Conservation (phyloP, 169 alveolate species). For the Plasmodium malariae region DNA sequence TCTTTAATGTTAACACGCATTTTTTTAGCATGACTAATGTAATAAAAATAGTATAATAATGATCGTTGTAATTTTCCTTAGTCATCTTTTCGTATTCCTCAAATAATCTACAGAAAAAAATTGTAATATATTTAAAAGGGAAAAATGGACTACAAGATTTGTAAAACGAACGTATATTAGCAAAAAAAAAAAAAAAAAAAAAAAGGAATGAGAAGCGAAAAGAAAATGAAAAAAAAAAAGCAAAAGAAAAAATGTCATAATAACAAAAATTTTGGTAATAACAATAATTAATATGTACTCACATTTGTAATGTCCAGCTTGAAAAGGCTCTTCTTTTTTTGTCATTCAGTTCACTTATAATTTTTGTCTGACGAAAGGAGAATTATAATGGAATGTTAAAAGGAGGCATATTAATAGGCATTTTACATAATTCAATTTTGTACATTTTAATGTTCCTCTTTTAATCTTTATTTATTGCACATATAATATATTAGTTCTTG, state of each 20-base stretch:
- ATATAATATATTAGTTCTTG: no score
- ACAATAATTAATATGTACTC: no score
- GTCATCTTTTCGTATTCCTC: conserved; percentile 75
- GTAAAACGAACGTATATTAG: neutral
- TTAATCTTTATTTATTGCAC: no score
- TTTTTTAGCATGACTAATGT: conserved; percentile 66
- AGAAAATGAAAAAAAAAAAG: neutral
- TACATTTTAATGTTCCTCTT: no score
- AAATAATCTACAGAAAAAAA: conserved; percentile 35
- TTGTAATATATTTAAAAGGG: neutral
- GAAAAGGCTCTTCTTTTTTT: conserved; percentile 70
- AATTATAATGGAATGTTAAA: no score
- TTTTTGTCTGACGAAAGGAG: conserved; percentile 34
- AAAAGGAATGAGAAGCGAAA: neutral
- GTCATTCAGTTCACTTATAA: conserved; percentile 74
- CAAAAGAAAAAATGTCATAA: neutral
- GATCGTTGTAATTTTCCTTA: conserved; percentile 41
- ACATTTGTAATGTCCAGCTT: conserved; percentile 76
- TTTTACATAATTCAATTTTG: no score
- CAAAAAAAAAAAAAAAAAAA: neutral
- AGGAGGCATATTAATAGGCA: no score
- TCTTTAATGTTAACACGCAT: conserved; percentile 62
- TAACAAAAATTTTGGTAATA: no score
- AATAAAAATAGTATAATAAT: conserved; percentile 51
- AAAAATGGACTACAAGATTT: neutral